Evolutionary conservation across 2,329 filamentous ascomycete genomes (phyloP).

Genomic region (Hypocreales sp.): DNA sequence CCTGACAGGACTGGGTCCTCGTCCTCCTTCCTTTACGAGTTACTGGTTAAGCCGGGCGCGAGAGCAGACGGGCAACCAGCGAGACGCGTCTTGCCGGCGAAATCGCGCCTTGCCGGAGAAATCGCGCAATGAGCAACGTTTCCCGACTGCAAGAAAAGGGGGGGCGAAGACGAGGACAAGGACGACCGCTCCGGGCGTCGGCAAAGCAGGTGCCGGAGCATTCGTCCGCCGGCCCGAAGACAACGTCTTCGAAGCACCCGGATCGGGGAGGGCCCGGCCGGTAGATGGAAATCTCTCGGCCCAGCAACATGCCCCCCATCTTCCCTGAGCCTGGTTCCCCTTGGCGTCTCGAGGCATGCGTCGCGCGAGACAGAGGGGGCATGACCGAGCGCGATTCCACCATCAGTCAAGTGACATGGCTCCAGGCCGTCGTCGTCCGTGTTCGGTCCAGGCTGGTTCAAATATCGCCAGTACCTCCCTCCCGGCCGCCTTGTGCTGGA

Average conservation of each 20-base stretch:
- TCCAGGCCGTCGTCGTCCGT: too few relatives aligned
- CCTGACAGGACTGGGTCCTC: too few relatives aligned
- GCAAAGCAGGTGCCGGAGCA: too few relatives aligned
- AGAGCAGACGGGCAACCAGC: too few relatives aligned
- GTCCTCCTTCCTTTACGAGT: slow-evolving; percentile 2
- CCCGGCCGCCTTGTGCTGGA: background rate
- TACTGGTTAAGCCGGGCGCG: too few relatives aligned
- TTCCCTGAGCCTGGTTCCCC: background rate
- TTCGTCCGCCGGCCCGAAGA: too few relatives aligned
- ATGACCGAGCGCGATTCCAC: background rate
- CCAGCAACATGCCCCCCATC: slow-evolving; percentile 2
- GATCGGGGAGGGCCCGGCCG: background rate
- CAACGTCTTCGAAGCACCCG: slow-evolving; percentile 1
- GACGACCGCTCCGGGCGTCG: background rate
- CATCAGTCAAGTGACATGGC: slow-evolving; percentile 1
- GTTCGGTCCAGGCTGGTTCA: too few relatives aligned
- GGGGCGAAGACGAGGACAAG: background rate
- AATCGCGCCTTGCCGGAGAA: background rate
- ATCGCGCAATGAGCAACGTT: slow-evolving; percentile 3
- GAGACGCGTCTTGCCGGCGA: too few relatives aligned
- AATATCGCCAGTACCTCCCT: too few relatives aligned
- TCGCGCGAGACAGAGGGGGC: background rate
- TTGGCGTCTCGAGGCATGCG: background rate
- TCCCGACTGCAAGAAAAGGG: background rate
- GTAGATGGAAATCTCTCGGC: background rate